These are phyloP conservation scores for Leishmania aethiopica DNA, from an alignment of 208 protist species.

Conservation along the genomic window DNA sequence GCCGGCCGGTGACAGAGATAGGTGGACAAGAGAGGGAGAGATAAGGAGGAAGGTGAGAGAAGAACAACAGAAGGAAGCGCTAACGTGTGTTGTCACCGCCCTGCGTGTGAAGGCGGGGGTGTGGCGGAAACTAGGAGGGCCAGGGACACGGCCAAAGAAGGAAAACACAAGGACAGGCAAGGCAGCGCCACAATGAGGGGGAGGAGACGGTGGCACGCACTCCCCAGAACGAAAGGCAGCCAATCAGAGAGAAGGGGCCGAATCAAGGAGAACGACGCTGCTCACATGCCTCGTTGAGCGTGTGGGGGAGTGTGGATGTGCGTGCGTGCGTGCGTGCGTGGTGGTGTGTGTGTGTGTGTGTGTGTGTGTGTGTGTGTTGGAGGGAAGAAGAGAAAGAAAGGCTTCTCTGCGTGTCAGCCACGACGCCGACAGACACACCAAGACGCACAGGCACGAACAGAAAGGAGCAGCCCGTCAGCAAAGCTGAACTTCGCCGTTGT, in stretches of 20 bases:
- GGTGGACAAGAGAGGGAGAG: not conserved
- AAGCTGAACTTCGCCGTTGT: not conserved
- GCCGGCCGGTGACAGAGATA: not conserved
- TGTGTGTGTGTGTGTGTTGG: not conserved
- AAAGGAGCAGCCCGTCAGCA: not conserved
- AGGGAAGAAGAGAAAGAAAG: not conserved
- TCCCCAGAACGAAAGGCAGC: not conserved
- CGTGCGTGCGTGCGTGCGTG: not conserved
- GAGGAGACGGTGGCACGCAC: not conserved
- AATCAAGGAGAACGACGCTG: not conserved
- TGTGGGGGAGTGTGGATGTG: not conserved
- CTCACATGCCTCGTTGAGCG: not conserved
- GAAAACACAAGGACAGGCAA: not conserved
- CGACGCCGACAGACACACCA: not conserved
- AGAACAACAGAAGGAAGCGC: not conserved
- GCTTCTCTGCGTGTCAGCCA: not conserved
- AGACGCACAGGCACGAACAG: slow-evolving; percentile 1
- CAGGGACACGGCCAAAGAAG: not conserved
- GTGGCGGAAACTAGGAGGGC: not conserved
- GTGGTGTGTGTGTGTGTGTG: not conserved
- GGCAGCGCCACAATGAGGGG: not conserved
- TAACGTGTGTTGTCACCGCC: not conserved
- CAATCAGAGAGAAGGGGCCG: not conserved
- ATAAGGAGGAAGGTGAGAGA: not conserved
- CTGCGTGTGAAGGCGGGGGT: not conserved